Conservation (phyloP, 2,329 filamentous ascomycete genomes). For the Clarireedia homoeocarpa region DNA sequence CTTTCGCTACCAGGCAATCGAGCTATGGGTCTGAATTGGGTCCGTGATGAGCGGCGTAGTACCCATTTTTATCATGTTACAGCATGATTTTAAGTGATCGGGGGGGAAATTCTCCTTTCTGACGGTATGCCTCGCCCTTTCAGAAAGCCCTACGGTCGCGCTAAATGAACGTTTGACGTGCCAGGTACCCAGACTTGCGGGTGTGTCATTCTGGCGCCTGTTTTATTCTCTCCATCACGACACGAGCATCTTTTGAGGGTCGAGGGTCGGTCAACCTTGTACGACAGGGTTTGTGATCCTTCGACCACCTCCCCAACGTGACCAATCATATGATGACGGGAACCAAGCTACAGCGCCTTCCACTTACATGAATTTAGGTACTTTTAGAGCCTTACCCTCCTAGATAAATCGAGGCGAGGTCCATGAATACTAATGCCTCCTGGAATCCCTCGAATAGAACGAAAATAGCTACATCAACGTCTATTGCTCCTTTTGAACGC, state of each 20-base stretch:
- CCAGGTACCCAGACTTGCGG: slow-evolving; percentile 33
- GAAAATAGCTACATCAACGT: slow-evolving; percentile 26
- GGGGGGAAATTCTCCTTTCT: slow-evolving; percentile 6
- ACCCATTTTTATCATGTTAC: too few species aligned
- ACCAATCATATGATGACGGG: slow-evolving; percentile 10
- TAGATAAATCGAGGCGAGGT: slow-evolving; percentile 22
- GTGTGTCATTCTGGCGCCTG: slow-evolving; percentile 9
- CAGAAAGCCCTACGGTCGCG: slow-evolving; percentile 9
- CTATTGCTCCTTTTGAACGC: slow-evolving; percentile 12
- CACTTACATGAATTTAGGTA: slow-evolving; percentile 12
- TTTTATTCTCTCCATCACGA: slow-evolving; percentile 9
- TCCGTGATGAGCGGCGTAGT: slow-evolving; percentile 8
- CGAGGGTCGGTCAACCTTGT: slow-evolving; percentile 1
- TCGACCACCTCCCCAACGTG: slow-evolving; percentile 3
- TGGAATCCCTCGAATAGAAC: slow-evolving; percentile 21
- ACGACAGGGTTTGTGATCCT: slow-evolving; percentile 9
- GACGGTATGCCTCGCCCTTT: slow-evolving; percentile 6
- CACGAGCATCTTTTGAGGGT: slow-evolving; percentile 1
- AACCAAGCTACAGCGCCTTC: slow-evolving; percentile 9
- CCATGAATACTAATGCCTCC: slow-evolving; percentile 22
- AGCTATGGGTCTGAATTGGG: slow-evolving; percentile 3
- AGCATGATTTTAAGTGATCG: neutral
- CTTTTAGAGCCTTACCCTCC: slow-evolving; percentile 24
- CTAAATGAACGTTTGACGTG: slow-evolving; percentile 17
- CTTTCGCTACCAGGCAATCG: neutral